Evolutionary conservation across 306 rosid species (phyloP), one percentile per base, ranked within the genome.

Genomic region (Cucumis melo): DNA sequence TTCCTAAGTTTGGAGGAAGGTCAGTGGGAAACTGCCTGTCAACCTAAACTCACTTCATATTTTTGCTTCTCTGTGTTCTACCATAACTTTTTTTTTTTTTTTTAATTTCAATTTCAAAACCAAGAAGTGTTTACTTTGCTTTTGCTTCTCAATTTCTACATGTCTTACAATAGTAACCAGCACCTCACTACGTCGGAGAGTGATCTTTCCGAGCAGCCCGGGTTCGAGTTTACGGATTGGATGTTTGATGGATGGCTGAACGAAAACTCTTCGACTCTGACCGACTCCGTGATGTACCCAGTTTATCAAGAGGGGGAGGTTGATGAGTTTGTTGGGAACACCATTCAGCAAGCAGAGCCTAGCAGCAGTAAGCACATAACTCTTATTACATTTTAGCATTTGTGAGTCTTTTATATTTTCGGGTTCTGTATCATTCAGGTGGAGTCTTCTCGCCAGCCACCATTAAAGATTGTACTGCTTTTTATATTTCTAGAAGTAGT

Each of bases 1-100:
- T 93, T 91, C 98, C 91, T 81, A 6, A 42, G 38, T 75, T 87
- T 76, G n/a, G 46, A 84, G 88, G 97, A 91, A 93, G 81, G 29
- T 87, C 84, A 78, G 86, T 29, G 55, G 75, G 93, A 88, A 91
- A 76, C 85, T 82, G 29, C 91, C 87, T 81, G 44, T 14, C 67
- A 53, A 27, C 21, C 77, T 64, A 19, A 46, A 32, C 77, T 73
- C 77, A 73, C 50, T 74, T 57, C 56, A 42, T 74, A 20, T 64
- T 64, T 36, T 36, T 61, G 20, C 27, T 86, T 83, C 82, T 83
- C 34, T 83, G 32, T 42, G 17, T 27, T 39, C 34, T 58, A 56
- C 55, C 36, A 67, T 19, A 67, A 67, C 27, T 11, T 41, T 41
- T 46, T 68, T 14, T 46, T 68, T 14, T 57, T 66, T 11, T 12